These are phyloP conservation scores for Gliomastix tumulicola DNA, from an alignment of 2,329 filamentous ascomycete species.

Conservation along the genomic window DNA sequence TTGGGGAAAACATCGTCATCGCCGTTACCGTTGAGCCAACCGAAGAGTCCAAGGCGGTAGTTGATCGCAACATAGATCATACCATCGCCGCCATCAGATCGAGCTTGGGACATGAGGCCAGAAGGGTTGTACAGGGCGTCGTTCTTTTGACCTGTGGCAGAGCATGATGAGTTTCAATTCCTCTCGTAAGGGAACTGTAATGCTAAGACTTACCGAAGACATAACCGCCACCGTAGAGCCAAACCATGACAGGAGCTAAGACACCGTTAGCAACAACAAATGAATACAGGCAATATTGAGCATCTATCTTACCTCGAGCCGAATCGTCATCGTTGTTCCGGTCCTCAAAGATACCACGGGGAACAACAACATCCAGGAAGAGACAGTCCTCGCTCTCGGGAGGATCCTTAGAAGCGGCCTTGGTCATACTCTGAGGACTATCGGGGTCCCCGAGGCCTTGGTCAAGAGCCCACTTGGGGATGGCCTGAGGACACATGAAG, in stretches of 20 bases:
- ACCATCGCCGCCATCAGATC: slow-evolving; percentile 20
- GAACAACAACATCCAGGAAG: slow-evolving; percentile 36
- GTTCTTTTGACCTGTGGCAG: slow-evolving; percentile 26
- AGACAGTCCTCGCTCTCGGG: slow-evolving; percentile 31
- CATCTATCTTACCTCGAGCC: no score
- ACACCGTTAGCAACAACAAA: no score
- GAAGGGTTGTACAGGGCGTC: slow-evolving; percentile 21
- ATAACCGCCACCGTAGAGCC: slow-evolving; percentile 40
- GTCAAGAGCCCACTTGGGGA: slow-evolving; percentile 10
- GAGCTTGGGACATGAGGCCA: slow-evolving; percentile 22
- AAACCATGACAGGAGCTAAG: slow-evolving; percentile 32
- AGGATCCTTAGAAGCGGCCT: slow-evolving; percentile 1
- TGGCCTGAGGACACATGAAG: slow-evolving; percentile 14
- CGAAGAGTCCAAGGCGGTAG: slow-evolving; percentile 33
- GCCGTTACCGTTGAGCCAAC: slow-evolving; percentile 36
- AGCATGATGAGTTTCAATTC: no score
- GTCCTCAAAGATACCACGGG: slow-evolving; percentile 24
- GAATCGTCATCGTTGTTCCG: neutral
- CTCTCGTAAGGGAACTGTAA: no score
- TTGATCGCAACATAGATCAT: slow-evolving; percentile 31
- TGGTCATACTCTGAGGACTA: no score
- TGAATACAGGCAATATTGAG: no score
- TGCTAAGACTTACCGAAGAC: no score
- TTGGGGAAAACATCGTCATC: slow-evolving; percentile 29
- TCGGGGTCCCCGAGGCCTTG: no score